phyloP scores from a whole-genome alignment of 2,329 filamentous ascomycete genomes.

The Lecanoromycetidae sp. region DNA sequence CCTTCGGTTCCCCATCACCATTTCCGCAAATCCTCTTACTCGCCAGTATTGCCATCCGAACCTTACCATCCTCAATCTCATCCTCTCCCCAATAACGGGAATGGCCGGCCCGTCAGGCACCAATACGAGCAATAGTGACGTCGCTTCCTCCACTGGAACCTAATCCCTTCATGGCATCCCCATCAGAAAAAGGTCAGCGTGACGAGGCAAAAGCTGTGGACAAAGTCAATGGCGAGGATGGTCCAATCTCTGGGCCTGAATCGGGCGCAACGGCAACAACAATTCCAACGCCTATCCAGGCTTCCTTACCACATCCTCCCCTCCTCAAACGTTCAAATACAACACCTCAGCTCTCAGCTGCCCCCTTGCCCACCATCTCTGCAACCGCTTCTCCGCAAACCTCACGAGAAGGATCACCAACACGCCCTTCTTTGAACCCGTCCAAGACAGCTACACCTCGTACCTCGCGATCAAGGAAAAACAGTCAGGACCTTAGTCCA shows the following conservation, averaged over 20 bases:
- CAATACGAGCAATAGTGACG: not conserved
- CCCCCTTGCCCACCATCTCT: no score
- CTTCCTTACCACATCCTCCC: slow-evolving; percentile 1
- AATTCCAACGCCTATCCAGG: slow-evolving; percentile 1
- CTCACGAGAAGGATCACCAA: slow-evolving; percentile 39
- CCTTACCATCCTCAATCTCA: not conserved
- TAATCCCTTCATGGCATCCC: slow-evolving; percentile 8
- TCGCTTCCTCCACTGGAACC: not conserved
- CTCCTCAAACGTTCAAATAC: slow-evolving; percentile 12
- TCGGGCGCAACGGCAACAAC: not conserved
- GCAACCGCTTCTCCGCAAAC: slow-evolving; percentile 34
- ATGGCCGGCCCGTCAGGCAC: not conserved
- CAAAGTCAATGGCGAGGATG: not conserved
- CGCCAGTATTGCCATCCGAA: not conserved
- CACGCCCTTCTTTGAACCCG: slow-evolving; percentile 22
- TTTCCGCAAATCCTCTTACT: no score
- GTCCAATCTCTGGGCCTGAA: not conserved
- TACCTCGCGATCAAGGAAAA: slow-evolving; percentile 47
- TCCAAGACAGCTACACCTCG: slow-evolving; percentile 19
- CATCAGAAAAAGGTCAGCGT: slow-evolving; percentile 2
- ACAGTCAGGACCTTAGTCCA: slow-evolving; percentile 55
- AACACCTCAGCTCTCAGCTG: slow-evolving; percentile 21
- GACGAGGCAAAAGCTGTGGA: not conserved
- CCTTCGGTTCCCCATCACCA: not conserved
- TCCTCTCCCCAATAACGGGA: not conserved